Percentiles rank a stretch among this genome's conserved stretches.
phyloP scores from a whole-genome alignment of 2,329 filamentous ascomycete genomes.

The Cordyceps javanica region DNA sequence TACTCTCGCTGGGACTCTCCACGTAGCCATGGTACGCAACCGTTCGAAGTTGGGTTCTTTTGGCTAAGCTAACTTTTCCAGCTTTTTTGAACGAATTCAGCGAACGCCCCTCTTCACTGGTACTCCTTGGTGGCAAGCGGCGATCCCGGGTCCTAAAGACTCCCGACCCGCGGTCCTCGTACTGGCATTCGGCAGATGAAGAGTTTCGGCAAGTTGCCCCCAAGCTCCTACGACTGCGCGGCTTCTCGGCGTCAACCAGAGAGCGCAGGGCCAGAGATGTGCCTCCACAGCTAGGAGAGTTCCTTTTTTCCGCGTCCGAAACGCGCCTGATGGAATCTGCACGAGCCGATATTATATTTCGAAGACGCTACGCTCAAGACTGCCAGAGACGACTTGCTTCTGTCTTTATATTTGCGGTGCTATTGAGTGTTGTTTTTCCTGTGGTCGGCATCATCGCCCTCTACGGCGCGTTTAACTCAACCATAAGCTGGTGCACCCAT shows the following conservation, averaged over 20 bases:
- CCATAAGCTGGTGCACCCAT: conserved; percentile 42
- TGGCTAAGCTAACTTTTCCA: background rate
- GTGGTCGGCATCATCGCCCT: conserved; percentile 41
- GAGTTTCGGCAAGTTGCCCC: conserved; percentile 13
- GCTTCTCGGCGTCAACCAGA: conserved; percentile 20
- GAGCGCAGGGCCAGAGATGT: conserved; percentile 13
- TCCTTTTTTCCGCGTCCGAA: conserved; percentile 24
- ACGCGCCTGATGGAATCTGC: conserved; percentile 26
- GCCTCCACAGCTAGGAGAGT: conserved; percentile 13
- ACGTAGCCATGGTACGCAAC: background rate
- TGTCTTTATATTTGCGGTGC: conserved; percentile 34
- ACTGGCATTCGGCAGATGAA: conserved; percentile 8
- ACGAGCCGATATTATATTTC: conserved; percentile 24
- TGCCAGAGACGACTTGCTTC: conserved; percentile 25
- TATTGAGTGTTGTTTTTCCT: conserved; percentile 37
- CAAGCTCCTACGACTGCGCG: conserved; percentile 19
- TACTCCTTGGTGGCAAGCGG: conserved; percentile 2
- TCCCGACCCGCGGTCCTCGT: conserved; percentile 4
- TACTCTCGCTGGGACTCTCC: conserved; percentile 9
- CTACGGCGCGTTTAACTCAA: conserved; percentile 37
- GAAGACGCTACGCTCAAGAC: conserved; percentile 22
- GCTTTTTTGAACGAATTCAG: conserved; percentile 1
- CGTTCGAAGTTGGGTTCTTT: background rate
- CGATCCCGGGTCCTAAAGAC: conserved; percentile 1
- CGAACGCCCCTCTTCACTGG: conserved; percentile 5